Conservation (phyloP, 257 asterid genomes). For the Buddleja alternifolia region DNA sequence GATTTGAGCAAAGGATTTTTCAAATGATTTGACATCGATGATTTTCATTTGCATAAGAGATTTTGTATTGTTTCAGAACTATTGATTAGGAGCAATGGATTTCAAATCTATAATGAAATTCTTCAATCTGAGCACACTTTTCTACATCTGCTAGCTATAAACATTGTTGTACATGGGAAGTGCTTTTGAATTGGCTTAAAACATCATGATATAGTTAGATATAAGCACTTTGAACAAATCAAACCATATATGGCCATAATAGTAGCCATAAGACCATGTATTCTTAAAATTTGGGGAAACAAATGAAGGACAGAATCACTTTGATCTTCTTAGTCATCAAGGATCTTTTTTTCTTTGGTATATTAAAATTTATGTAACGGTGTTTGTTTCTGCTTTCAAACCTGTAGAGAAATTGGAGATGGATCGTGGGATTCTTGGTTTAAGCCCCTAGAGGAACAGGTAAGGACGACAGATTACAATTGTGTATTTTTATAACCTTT, state of each 20-base stretch:
- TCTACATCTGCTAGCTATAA: not conserved
- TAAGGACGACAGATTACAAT: slow-evolving; percentile 17
- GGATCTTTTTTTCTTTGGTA: not conserved
- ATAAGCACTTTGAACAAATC: not conserved
- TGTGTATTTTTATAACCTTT: slow-evolving; percentile 11
- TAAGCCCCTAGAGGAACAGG: slow-evolving; percentile 82
- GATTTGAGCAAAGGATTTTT: not conserved
- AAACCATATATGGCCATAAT: not conserved
- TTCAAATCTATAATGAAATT: not conserved
- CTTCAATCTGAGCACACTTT: not conserved
- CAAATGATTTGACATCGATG: not conserved
- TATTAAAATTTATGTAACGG: not conserved
- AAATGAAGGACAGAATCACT: not conserved
- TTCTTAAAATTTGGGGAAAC: not conserved
- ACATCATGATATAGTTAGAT: not conserved
- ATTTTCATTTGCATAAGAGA: not conserved
- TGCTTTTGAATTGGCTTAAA: not conserved
- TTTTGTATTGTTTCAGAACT: not conserved
- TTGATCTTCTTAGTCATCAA: not conserved
- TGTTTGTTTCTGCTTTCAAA: slow-evolving; percentile 14
- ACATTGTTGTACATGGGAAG: not conserved
- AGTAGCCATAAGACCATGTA: not conserved
- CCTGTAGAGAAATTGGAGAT: slow-evolving; percentile 78
- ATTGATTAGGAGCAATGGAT: not conserved
- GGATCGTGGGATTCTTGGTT: slow-evolving; percentile 99